Evolutionary conservation across 2,329 filamentous ascomycete genomes (phyloP).

Genomic region (Herpomyces periplanetae): DNA sequence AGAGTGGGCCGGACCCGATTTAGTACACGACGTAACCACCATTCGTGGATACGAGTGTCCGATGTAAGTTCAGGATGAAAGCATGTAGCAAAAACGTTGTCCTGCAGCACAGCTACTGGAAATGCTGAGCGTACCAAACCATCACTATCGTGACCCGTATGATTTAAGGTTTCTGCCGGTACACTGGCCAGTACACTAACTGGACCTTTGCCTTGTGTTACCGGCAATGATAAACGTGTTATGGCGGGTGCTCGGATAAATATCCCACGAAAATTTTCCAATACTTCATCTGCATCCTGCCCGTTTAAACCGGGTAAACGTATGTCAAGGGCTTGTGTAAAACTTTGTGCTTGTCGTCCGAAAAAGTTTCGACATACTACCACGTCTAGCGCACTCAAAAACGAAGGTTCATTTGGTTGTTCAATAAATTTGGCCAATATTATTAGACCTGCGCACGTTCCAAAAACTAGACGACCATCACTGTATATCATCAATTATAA

Average conservation of each 20-base stretch:
- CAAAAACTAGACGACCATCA: constrained; percentile 44
- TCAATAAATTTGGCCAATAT: constrained; percentile 52
- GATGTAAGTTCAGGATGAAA: constrained; percentile 80
- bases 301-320: constrained; percentile 13
- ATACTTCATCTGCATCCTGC: constrained; percentile 4
- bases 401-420: too few relatives aligned
- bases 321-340: constrained; percentile 31
- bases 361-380: constrained; percentile 80
- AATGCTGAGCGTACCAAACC: too few relatives aligned
- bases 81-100: constrained; percentile 68
- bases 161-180: constrained; percentile 11
- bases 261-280: constrained; percentile 28
- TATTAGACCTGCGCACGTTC: constrained; percentile 78
- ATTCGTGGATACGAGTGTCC: constrained; percentile 54
- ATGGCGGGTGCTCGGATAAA: constrained; percentile 88
- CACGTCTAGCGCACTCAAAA: constrained; percentile 52
- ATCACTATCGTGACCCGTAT: too few relatives aligned
- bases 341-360: constrained; percentile 65
- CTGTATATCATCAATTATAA: constrained; percentile 9
- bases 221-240: constrained; percentile 12
- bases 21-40: constrained; percentile 45
- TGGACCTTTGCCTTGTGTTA: constrained; percentile 11
- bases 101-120: constrained; percentile 60
- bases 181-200: constrained; percentile 9
- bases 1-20: too few relatives aligned